Evolutionary conservation across 176 grass and related monocot species (phyloP).

Genomic region (Secale cereale): DNA sequence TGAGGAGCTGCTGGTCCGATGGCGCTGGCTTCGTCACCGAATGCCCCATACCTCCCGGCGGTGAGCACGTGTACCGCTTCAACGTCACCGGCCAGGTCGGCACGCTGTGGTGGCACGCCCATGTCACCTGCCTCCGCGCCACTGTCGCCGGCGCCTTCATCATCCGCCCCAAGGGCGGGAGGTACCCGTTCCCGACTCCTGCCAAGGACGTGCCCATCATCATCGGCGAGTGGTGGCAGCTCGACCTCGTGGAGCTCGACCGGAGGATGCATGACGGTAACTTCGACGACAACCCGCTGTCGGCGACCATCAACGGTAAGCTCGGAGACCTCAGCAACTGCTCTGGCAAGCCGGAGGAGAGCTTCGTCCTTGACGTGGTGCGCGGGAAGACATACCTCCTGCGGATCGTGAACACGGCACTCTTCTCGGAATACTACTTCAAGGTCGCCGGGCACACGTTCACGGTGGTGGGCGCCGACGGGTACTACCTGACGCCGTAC

Average conservation of each 20-base stretch:
- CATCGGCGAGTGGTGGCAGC: slow-evolving; percentile 39
- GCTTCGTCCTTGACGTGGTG: slow-evolving; percentile 39
- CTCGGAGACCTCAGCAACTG: slow-evolving; percentile 42
- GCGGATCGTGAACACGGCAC: slow-evolving; percentile 39
- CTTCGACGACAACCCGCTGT: slow-evolving; percentile 36
- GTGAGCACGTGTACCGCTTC: slow-evolving; percentile 31
- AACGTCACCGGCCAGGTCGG: slow-evolving; percentile 20
- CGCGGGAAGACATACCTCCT: slow-evolving; percentile 44
- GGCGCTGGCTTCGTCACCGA: slow-evolving; percentile 33
- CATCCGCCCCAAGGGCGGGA: slow-evolving; percentile 6
- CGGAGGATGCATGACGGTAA: neutral
- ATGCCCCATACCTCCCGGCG: slow-evolving; percentile 26
- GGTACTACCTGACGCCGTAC: slow-evolving; percentile 52
- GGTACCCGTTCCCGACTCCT: slow-evolving; percentile 19
- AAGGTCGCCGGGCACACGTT: slow-evolving; percentile 28
- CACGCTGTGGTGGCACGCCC: neutral
- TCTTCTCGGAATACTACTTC: slow-evolving; percentile 8
- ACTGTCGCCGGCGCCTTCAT: slow-evolving; percentile 29
- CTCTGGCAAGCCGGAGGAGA: slow-evolving; percentile 27
- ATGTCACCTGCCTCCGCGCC: slow-evolving; percentile 21
- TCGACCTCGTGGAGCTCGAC: slow-evolving; percentile 1
- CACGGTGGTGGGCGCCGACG: slow-evolving; percentile 48
- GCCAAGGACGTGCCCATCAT: slow-evolving; percentile 19
- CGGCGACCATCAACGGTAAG: slow-evolving; percentile 49
- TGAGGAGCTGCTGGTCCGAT: slow-evolving; percentile 25